These are phyloP conservation scores for Micractinium conductrix DNA, from an alignment of 139 green algal genomes.

Conservation along the genomic window DNA sequence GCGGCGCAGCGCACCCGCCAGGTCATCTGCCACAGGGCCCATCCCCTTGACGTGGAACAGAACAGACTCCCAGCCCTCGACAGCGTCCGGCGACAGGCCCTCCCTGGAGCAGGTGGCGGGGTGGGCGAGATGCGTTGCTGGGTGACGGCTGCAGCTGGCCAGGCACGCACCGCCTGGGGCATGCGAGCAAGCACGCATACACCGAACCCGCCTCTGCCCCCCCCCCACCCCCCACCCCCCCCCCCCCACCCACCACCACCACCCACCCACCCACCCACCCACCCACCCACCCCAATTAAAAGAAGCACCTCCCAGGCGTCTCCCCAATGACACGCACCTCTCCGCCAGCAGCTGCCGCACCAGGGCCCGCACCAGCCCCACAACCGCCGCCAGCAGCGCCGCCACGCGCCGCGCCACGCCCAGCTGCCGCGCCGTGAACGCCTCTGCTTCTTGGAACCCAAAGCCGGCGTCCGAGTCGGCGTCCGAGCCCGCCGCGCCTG, in stretches of 20 bases:
- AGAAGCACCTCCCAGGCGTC: too few relatives aligned
- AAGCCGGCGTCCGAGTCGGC: conserved; percentile 8
- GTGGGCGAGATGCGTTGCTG: too few relatives aligned
- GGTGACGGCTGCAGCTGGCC: too few relatives aligned
- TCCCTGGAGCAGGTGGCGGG: conserved; percentile 3
- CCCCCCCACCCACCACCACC: too few relatives aligned
- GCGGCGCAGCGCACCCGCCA: neutral
- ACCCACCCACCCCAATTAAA: too few relatives aligned
- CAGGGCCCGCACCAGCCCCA: neutral
- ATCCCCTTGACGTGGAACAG: conserved; percentile 24
- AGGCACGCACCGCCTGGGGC: too few relatives aligned
- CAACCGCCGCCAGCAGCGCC: neutral
- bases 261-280: too few relatives aligned
- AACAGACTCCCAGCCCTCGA: conserved; percentile 28
- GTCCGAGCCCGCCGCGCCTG: neutral
- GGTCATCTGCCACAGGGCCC: neutral
- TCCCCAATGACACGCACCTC: too few relatives aligned
- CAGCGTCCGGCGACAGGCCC: neutral
- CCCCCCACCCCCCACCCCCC: too few relatives aligned
- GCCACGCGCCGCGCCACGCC: neutral
- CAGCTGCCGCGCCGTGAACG: neutral
- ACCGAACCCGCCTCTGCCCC: too few relatives aligned
- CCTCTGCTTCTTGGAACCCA: neutral
- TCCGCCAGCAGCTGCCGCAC: conserved; percentile 13
- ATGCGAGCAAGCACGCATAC: too few relatives aligned